phyloP scores from a whole-genome alignment of 1,284 basidiomycete species.

The Trametes hirsuta region DNA sequence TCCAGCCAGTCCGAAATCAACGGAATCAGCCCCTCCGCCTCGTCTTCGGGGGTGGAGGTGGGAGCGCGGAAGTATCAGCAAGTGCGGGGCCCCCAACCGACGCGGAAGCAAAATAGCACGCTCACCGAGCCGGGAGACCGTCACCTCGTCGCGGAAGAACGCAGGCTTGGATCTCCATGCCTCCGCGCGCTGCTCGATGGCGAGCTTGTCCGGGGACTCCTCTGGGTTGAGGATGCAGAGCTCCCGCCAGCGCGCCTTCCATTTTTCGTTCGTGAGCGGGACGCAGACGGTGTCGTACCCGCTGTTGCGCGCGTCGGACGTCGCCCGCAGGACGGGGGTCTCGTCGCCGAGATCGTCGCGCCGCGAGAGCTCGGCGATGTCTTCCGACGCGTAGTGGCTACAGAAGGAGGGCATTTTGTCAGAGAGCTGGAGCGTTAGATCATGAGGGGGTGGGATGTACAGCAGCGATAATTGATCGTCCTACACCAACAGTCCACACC shows the following conservation, averaged over 20 bases:
- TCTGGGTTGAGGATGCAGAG: conserved; percentile 79
- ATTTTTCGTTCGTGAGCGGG: conserved; percentile 86
- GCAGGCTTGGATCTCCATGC: conserved; percentile 84
- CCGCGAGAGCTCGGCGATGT: conserved; percentile 36
- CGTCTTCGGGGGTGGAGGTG: conserved; percentile 55
- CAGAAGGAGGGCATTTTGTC: conserved; percentile 40
- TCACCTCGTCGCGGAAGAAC: conserved; percentile 87
- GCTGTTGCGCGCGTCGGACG: conserved; percentile 53
- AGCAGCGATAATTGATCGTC: background rate
- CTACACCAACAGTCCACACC: background rate
- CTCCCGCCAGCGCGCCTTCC: conserved; percentile 87
- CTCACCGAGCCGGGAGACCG: conserved; percentile 82
- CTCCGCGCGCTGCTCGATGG: conserved; percentile 79
- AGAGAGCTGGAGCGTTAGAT: background rate
- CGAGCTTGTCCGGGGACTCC: conserved; percentile 53
- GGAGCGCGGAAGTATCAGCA: background rate
- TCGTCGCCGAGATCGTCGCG: conserved; percentile 31
- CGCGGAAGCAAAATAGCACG: background rate
- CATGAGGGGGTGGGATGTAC: background rate
- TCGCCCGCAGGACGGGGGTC: conserved; percentile 54
- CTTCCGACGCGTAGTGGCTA: conserved; percentile 38
- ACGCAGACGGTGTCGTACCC: conserved; percentile 74
- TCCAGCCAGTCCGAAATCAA: conserved; percentile 95
- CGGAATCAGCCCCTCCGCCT: conserved; percentile 78
- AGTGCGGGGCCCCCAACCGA: background rate